These are phyloP conservation scores for Aspergillus panamensis DNA, from an alignment of 495 filamentous ascomycete genomes.

Conservation along the genomic window DNA sequence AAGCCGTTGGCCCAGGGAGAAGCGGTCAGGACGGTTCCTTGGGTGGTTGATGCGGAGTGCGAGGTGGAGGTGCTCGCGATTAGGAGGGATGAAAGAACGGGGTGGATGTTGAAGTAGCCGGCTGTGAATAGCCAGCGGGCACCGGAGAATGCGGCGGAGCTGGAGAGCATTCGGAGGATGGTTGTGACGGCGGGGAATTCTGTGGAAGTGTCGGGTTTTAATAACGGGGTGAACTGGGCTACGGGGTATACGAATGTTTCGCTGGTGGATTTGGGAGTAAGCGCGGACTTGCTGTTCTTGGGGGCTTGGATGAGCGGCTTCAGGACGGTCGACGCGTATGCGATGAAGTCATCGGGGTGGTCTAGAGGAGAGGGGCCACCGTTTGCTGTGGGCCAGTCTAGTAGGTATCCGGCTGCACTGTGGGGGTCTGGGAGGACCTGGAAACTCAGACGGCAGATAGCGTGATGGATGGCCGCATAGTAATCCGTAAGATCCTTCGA, in stretches of 20 bases:
- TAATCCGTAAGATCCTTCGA: conserved; percentile 77
- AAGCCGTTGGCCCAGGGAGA: conserved; percentile 95
- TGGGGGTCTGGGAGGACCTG: conserved; percentile 61
- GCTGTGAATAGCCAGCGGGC: conserved; percentile 94
- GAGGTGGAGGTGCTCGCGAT: conserved; percentile 55
- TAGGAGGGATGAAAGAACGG: conserved; percentile 71
- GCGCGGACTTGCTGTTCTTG: conserved; percentile 31
- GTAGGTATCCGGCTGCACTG: conserved; percentile 57
- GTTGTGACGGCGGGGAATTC: conserved; percentile 77
- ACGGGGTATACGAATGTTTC: conserved; percentile 80
- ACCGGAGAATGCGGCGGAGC: conserved; percentile 52
- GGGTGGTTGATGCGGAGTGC: conserved; percentile 38
- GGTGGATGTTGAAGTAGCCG: conserved; percentile 95
- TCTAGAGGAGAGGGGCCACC: conserved; percentile 66
- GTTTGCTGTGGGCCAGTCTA: conserved; percentile 79
- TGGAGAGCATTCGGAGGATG: conserved; percentile 63
- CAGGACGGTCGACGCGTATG: conserved; percentile 62
- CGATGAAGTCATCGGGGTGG: conserved; percentile 62
- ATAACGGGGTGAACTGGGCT: conserved; percentile 78
- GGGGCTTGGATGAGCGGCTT: conserved; percentile 58
- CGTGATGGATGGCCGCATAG: conserved; percentile 71
- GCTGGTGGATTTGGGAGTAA: conserved; percentile 29
- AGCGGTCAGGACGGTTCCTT: conserved; percentile 86
- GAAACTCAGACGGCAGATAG: conserved; percentile 77
- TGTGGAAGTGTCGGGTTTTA: conserved; percentile 76